Percentiles rank a stretch among this genome's conserved stretches.
These are phyloP conservation scores for Quercus robur DNA, from an alignment of 306 rosid genomes.

Conservation along the genomic window DNA sequence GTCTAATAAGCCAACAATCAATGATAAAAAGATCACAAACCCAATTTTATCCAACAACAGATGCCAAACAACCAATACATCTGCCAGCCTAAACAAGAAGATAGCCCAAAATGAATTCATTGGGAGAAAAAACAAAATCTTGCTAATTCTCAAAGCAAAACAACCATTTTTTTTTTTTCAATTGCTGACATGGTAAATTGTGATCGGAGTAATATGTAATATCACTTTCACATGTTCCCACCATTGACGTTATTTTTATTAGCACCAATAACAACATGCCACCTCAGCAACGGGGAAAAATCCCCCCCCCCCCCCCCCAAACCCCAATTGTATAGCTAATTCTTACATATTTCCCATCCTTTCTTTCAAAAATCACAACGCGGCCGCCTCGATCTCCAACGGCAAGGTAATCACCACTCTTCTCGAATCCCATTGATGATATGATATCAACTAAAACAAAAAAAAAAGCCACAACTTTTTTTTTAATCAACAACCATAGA, in stretches of 20 bases:
- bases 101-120: constrained; percentile 16
- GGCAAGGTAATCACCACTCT: constrained; percentile 66
- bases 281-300: too few relatives aligned
- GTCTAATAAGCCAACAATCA: constrained; percentile 39
- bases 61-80: constrained; percentile 30
- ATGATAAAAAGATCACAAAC: constrained; percentile 20
- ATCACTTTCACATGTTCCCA: too few relatives aligned
- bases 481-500: background rate
- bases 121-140: background rate
- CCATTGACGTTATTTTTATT: too few relatives aligned
- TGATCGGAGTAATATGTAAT: too few relatives aligned
- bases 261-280: too few relatives aligned
- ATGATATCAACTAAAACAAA: constrained; percentile 41
- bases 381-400: constrained; percentile 79
- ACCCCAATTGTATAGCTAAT: constrained; percentile 1
- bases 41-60: constrained; percentile 25
- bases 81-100: constrained; percentile 28
- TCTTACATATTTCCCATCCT: constrained; percentile 49
- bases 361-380: constrained; percentile 53
- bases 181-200: too few relatives aligned
- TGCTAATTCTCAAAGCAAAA: background rate
- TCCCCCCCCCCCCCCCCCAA: too few relatives aligned
- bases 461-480: background rate
- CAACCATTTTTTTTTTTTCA: too few relatives aligned
- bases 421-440: constrained; percentile 54